Evolutionary conservation across 139 green algal genomes (phyloP), one percentile per base, ranked within the genome.

Genomic region (Asterochloris erici): DNA sequence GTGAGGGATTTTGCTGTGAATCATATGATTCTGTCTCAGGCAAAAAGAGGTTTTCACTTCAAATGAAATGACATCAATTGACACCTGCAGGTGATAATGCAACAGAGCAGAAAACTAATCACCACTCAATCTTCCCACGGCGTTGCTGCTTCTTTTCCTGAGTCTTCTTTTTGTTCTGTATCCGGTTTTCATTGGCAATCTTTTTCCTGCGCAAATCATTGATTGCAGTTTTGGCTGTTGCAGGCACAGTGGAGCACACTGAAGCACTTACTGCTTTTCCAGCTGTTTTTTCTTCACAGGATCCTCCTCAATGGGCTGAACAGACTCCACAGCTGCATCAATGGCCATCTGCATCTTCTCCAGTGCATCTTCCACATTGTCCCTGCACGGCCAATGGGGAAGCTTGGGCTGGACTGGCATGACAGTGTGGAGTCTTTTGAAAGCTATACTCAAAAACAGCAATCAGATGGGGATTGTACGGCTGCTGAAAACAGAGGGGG

Each of bases 361-460:
- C 47, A 98, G 85, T 0, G 94, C 94, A 80, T 98, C 95, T 12
- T 98, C 94, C 66, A 98, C 74, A 82, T 98, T 98, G 74, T 92
- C 91, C 14, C 94, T 98, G 92, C 82, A 73, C 4, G 10, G 9
- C 15, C 26, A 78, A 85, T n/a, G 66, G 17, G n/a, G 74, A 84
- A 63, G 28, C 68, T 73, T 24, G 19, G 66, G 21, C 19, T 24
- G 66, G 66, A 73, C 19, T 26, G 19, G 2, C 66, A 26, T 9
- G 66, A 21, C 9, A 9, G 66, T 24, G 23, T 73, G 63, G 60
- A 71, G 10, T 61, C 23, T 12, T 10, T 17, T 16, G 26, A 16
- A 12, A 82, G 16, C 11, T 38, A 16, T 17, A 68, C 27, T 17
- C 17, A 16, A 68, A 24, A 17, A 10, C 15, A 66, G 47, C 29